phyloP scores from a whole-genome alignment of 1,139 yeast genomes.

The Hanseniaspora sp. region DNA sequence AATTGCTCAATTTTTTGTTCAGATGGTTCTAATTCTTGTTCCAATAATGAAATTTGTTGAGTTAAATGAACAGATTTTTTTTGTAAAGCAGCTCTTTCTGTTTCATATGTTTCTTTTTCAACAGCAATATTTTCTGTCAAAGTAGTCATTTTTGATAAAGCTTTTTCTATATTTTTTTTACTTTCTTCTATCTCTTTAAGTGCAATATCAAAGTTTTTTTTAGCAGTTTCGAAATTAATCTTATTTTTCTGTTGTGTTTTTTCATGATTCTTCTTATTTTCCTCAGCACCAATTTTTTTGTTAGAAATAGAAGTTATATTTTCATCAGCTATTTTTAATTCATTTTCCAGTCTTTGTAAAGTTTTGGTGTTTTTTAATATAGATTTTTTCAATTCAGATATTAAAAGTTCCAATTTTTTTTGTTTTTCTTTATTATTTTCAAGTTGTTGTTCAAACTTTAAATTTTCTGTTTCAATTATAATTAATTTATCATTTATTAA shows the following conservation, averaged over 20 bases:
- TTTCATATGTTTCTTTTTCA: slow-evolving; percentile 50
- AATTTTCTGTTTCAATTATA: slow-evolving; percentile 31
- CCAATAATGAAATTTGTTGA: slow-evolving; percentile 42
- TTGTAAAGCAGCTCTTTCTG: slow-evolving; percentile 55
- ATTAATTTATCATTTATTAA: slow-evolving; percentile 36
- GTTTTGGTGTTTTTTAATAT: slow-evolving; percentile 33
- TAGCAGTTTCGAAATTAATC: slow-evolving; percentile 37
- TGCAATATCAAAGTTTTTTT: slow-evolving; percentile 35
- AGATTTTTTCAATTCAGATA: slow-evolving; percentile 36
- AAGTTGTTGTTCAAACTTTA: slow-evolving; percentile 34
- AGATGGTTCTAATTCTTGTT: slow-evolving; percentile 75
- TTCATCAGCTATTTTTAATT: slow-evolving; percentile 24
- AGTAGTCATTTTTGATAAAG: slow-evolving; percentile 35
- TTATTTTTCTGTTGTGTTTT: slow-evolving; percentile 52
- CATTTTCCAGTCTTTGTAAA: slow-evolving; percentile 30
- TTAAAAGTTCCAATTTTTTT: slow-evolving; percentile 37
- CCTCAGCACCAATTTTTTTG: slow-evolving; percentile 57
- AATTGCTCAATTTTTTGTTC: slow-evolving; percentile 54
- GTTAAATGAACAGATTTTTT: slow-evolving; percentile 40
- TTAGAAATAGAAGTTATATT: slow-evolving; percentile 25
- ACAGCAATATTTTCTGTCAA: slow-evolving; percentile 34
- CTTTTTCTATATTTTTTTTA: slow-evolving; percentile 26
- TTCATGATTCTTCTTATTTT: slow-evolving; percentile 54
- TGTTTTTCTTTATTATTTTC: slow-evolving; percentile 35
- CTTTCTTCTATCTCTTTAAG: slow-evolving; percentile 39